Percentiles rank a stretch among this genome's conserved stretches.
Conservation (phyloP, 345 rosid species). For the Turritis glabra region DNA sequence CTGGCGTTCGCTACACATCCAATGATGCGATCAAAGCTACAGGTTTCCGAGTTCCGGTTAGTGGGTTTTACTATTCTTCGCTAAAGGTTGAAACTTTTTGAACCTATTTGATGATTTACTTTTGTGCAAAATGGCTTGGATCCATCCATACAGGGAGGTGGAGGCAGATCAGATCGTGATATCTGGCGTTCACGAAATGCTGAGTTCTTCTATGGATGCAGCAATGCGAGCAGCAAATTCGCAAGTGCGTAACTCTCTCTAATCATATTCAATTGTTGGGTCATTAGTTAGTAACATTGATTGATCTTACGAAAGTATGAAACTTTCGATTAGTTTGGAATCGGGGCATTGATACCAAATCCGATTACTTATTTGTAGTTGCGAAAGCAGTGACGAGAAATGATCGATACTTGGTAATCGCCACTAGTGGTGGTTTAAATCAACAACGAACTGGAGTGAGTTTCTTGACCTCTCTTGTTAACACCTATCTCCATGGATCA, state of each 20-base stretch:
- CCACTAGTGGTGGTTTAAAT: slow-evolving; percentile 91
- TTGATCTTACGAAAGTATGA: slow-evolving; percentile 5
- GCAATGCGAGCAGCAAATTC: slow-evolving; percentile 66
- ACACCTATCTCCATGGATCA: neutral
- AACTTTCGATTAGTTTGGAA: neutral
- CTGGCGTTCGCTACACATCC: slow-evolving; percentile 40
- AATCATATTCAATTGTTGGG: neutral
- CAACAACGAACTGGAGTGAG: slow-evolving; percentile 94
- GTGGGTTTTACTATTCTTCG: slow-evolving; percentile 33
- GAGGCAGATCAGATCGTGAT: slow-evolving; percentile 72
- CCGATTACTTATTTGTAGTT: slow-evolving; percentile 45
- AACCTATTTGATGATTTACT: neutral
- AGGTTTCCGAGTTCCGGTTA: slow-evolving; percentile 68
- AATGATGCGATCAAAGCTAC: slow-evolving; percentile 37
- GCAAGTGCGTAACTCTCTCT: slow-evolving; percentile 44
- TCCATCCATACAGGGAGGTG: slow-evolving; percentile 50
- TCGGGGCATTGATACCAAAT: neutral
- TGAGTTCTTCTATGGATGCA: slow-evolving; percentile 62
- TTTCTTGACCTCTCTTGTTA: slow-evolving; percentile 22
- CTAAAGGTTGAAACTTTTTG: neutral
- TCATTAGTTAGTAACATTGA: neutral
- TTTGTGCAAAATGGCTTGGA: slow-evolving; percentile 4
- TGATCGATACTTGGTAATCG: slow-evolving; percentile 72
- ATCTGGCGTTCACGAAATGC: slow-evolving; percentile 74
- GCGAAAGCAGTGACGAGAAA: slow-evolving; percentile 50